Percentiles rank a stretch among this genome's conserved stretches.
Evolutionary conservation across 169 alveolate genomes (phyloP).

Genomic region (Cryptosporidium viatorum): DNA sequence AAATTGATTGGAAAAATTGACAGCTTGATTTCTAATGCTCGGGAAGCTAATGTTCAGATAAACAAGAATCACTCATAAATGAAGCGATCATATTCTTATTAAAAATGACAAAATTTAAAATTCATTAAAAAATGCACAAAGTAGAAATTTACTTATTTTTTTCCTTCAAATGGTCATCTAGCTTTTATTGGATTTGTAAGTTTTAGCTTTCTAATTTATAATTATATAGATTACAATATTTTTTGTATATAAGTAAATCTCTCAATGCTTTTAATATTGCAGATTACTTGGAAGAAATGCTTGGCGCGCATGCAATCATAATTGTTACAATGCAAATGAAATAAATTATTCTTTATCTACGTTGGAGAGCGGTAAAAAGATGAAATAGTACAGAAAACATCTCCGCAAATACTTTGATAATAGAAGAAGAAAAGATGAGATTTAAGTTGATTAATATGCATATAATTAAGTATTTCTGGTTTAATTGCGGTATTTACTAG

Average conservation of each 20-base stretch:
- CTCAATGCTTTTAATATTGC: neutral
- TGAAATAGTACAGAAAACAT: neutral
- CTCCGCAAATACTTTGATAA: neutral
- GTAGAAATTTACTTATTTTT: neutral
- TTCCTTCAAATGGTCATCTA: too few species aligned
- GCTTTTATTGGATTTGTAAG: neutral
- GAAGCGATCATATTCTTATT: neutral
- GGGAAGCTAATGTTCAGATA: conserved; percentile 17
- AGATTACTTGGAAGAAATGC: too few species aligned
- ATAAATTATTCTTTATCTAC: neutral
- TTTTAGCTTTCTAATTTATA: neutral
- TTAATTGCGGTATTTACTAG: conserved; percentile 2
- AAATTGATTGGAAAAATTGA: conserved; percentile 44
- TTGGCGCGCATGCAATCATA: neutral
- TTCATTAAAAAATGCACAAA: neutral
- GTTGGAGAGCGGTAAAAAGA: neutral
- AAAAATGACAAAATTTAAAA: neutral
- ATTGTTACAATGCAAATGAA: neutral
- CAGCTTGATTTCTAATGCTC: conserved; percentile 7
- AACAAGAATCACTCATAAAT: conserved; percentile 5
- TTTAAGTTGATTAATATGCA: neutral
- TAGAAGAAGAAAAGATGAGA: neutral
- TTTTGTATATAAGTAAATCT: neutral
- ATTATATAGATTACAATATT: too few species aligned
- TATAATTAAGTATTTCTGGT: neutral